Evolutionary conservation across 2,329 filamentous ascomycete genomes (phyloP), one percentile per base, ranked within the genome.

Genomic region (Phialemoniopsis sp.): DNA sequence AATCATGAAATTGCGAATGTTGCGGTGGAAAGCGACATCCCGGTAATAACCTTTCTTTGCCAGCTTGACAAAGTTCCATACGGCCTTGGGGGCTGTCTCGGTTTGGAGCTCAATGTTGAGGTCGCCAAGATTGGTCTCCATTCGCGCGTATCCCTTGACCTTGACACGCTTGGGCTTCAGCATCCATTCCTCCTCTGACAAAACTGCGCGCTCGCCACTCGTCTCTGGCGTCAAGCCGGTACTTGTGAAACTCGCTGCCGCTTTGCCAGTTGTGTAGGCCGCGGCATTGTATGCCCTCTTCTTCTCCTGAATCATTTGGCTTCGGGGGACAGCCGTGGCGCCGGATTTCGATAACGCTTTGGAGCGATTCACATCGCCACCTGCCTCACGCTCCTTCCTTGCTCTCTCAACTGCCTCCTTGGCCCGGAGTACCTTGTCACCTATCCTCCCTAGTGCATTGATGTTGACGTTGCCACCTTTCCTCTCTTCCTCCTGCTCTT

Each of bases 161-260:
- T 95, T 95, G 44, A 98, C 82, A 31, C 89, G 81, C 53, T 85
- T 87, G 7, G 90, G 89, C 60, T 88, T 89, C 39, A 98, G 76
- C 87, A 98, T 94, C 64, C 91, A 98, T 58, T 97, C 90, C 65
- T 98, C 93, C 46, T 96, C 89, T 1, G 85, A 88, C 34, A 98
- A 74, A 34, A 94, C 69, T 4, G 93, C 91, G 39, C 90, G 78
- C 55, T 94, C 89, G 50, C 80, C 85, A 40, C 87, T 90, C 1
- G 93, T 98, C 57, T 94, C 87, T 0, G 90, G 90, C 1, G 91
- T 96, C 37, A 98, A 66, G 5, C 93, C 91, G 0, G 93, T 98
- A 51, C 87, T 94, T 8, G 93, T 98, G 62, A 97, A 95, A 45
- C 89, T 95, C 8, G 91, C 91, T 2, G 93, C 93, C 4, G 93